These are phyloP conservation scores for Fusarium decemcellulare DNA, from an alignment of 2,329 filamentous ascomycete species.

Conservation along the genomic window DNA sequence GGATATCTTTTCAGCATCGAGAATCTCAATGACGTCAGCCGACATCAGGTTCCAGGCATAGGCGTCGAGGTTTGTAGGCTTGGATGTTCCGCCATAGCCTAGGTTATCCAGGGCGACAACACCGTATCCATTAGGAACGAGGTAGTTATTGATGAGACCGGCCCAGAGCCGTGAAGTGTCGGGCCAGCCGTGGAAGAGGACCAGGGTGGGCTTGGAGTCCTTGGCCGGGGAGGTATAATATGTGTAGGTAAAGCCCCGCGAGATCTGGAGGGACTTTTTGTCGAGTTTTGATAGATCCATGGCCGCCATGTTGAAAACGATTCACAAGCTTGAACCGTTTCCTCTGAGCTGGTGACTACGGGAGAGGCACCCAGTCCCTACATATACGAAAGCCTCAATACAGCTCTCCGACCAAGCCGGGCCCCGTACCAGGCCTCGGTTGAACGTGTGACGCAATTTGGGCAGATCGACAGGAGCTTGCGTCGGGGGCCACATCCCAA, in stretches of 20 bases:
- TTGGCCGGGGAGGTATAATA: constrained; percentile 54
- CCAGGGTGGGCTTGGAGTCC: constrained; percentile 49
- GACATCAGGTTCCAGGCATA: constrained; percentile 55
- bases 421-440: no score
- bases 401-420: no score
- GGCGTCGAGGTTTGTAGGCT: constrained; percentile 53
- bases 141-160: constrained; percentile 55
- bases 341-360: no score
- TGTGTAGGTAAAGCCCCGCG: constrained; percentile 55
- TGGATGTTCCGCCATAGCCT: constrained; percentile 57
- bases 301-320: no score
- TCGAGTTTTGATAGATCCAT: constrained; percentile 42
- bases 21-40: constrained; percentile 56
- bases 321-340: no score
- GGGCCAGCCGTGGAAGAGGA: constrained; percentile 66
- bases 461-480: no score
- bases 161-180: constrained; percentile 62
- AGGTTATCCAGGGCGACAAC: constrained; percentile 57
- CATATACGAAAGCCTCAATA: no score
- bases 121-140: constrained; percentile 53
- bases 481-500: no score
- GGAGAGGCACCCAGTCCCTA: no score
- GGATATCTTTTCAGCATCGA: constrained; percentile 54
- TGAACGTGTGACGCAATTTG: no score
- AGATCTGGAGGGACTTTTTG: constrained; percentile 48